These are phyloP conservation scores for Gigaspora rosea DNA, from an alignment of 192 early-diverging fungal species.

Conservation along the genomic window DNA sequence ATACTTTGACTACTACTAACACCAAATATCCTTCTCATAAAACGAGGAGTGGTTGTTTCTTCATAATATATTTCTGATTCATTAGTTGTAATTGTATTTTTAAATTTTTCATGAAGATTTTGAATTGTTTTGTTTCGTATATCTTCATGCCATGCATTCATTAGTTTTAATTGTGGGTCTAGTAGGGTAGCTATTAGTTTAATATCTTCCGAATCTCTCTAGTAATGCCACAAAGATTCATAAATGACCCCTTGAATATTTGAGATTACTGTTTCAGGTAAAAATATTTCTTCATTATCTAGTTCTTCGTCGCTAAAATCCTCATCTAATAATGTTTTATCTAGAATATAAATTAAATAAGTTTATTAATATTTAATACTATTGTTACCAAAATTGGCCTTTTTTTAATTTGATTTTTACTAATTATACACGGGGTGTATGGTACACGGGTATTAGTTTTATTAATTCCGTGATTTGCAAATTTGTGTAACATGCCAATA, in stretches of 20 bases:
- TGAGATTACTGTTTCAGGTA: background rate
- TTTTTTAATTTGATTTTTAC: no score
- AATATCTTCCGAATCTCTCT: background rate
- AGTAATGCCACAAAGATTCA: background rate
- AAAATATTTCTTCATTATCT: background rate
- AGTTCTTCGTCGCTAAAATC: no score
- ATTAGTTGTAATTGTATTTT: constrained; percentile 2
- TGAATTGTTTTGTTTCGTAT: background rate
- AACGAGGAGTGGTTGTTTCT: background rate
- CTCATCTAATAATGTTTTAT: no score
- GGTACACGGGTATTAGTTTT: no score
- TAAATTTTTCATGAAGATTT: background rate
- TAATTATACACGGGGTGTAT: no score
- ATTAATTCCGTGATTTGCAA: no score
- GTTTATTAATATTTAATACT: background rate
- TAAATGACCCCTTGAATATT: constrained; percentile 4
- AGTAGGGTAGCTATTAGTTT: background rate
- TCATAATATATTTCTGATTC: background rate
- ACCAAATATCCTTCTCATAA: no score
- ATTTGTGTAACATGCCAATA: no score
- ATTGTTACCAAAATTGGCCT: background rate
- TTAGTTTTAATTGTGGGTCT: background rate
- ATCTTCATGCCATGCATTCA: background rate
- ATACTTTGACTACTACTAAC: no score
- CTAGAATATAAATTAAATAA: no score